Evolutionary conservation across 345 rosid genomes (phyloP).

Genomic region (Citrus trifoliata): DNA sequence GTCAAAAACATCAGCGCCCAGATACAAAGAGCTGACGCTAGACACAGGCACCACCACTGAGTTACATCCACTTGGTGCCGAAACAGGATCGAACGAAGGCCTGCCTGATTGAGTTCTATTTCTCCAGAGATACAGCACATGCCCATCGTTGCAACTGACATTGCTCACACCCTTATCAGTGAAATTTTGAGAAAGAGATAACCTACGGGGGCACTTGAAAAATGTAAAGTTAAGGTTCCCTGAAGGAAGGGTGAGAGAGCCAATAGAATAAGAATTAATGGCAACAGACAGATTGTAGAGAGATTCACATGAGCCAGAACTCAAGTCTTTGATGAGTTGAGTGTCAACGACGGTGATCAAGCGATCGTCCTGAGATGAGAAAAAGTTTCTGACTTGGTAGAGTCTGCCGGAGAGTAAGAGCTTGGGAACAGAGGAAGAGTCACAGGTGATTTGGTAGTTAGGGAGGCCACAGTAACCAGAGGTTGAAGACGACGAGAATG

Average conservation of each 20-base stretch:
- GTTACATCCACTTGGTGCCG: constrained; percentile 15
- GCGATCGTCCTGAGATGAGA: background rate
- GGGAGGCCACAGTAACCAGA: constrained; percentile 37
- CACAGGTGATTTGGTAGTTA: constrained; percentile 26
- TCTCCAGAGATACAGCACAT: constrained; percentile 6
- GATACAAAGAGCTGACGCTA: background rate
- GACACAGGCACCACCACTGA: constrained; percentile 20
- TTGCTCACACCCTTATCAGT: constrained; percentile 2
- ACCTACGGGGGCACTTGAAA: constrained; percentile 6
- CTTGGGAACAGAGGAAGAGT: constrained; percentile 6
- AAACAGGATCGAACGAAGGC: background rate
- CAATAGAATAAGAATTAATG: background rate
- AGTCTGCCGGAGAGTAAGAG: constrained; percentile 12
- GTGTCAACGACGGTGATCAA: constrained; percentile 20
- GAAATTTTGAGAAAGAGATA: background rate
- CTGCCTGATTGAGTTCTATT: background rate
- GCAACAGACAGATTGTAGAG: constrained; percentile 19
- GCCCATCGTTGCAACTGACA: constrained; percentile 5
- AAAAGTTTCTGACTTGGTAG: constrained; percentile 16
- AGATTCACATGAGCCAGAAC: constrained; percentile 17
- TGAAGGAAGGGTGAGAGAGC: constrained; percentile 18
- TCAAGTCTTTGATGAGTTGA: constrained; percentile 17
- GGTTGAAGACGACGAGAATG: constrained; percentile 23
- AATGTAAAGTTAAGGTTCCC: constrained; percentile 18
- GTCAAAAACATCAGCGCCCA: background rate